These are phyloP conservation scores for Neocallimastix lanati DNA, from an alignment of 192 early-diverging fungal species.

Conservation along the genomic window DNA sequence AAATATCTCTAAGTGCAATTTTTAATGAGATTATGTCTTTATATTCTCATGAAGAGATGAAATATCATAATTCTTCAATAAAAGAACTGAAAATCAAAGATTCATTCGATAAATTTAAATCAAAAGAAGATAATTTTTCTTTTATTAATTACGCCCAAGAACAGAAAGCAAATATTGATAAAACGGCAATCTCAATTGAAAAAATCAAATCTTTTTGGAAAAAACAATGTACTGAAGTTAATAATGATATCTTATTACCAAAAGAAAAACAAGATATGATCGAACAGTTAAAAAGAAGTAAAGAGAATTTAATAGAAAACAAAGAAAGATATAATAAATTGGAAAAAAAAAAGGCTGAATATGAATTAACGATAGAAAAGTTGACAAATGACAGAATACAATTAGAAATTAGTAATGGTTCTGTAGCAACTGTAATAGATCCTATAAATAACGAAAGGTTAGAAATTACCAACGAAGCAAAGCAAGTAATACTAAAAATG, in stretches of 20 bases:
- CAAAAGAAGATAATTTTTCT: background rate
- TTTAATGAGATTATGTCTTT: background rate
- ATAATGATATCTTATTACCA: background rate
- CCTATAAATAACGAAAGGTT: background rate
- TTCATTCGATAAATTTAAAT: background rate
- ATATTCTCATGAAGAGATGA: background rate
- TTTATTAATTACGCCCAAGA: background rate
- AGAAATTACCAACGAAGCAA: background rate
- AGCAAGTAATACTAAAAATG: background rate
- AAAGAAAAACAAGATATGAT: background rate
- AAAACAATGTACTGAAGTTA: background rate
- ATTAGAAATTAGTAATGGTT: background rate
- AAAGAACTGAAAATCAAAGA: background rate
- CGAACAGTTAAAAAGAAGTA: background rate
- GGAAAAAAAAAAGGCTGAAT: background rate
- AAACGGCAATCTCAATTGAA: background rate
- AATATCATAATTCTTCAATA: background rate
- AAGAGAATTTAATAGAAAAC: background rate
- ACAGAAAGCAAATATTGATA: background rate
- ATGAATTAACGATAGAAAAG: background rate
- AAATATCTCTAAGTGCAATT: background rate
- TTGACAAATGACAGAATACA: background rate
- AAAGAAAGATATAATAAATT: background rate
- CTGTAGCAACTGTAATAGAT: background rate
- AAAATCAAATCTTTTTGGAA: background rate